A percentile compares a stretch with the other conserved stretches of the same genome.
Conservation (phyloP, 495 filamentous ascomycete species). For the Evernia prunastri region DNA sequence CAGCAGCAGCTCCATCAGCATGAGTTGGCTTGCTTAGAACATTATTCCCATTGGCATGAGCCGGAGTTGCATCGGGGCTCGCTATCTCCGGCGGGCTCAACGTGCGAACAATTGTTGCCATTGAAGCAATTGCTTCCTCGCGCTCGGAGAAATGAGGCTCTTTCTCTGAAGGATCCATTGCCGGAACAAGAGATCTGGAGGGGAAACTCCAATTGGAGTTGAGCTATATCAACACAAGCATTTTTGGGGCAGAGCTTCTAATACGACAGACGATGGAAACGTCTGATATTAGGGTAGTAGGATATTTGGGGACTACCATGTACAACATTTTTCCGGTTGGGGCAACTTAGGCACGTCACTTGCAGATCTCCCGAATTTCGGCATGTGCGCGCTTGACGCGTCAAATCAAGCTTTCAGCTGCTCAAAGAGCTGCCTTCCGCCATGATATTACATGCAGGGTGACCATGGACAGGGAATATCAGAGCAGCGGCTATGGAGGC, state of each 20-base stretch:
- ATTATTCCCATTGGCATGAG: background rate
- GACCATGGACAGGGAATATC: slow-evolving; percentile 33
- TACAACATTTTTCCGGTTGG: slow-evolving; percentile 4
- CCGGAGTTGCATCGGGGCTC: background rate
- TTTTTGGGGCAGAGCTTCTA: background rate
- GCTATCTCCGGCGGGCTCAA: background rate
- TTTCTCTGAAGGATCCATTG: background rate
- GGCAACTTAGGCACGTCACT: background rate
- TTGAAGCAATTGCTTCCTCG: background rate
- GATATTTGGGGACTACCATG: background rate
- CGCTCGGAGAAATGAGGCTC: background rate
- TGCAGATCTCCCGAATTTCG: background rate
- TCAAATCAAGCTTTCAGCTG: background rate
- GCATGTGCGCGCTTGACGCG: background rate
- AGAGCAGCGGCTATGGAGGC: slow-evolving; percentile 23
- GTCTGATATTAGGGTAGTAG: background rate
- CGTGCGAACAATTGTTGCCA: background rate
- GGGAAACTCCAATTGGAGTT: background rate
- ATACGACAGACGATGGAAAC: background rate
- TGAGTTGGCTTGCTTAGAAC: background rate
- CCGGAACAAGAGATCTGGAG: background rate
- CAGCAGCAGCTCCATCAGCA: background rate
- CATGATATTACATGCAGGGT: slow-evolving; percentile 3
- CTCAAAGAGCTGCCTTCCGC: background rate
- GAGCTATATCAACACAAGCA: background rate